phyloP scores from a whole-genome alignment of 2,329 filamentous ascomycete genomes.

The Ascochyta lentis region DNA sequence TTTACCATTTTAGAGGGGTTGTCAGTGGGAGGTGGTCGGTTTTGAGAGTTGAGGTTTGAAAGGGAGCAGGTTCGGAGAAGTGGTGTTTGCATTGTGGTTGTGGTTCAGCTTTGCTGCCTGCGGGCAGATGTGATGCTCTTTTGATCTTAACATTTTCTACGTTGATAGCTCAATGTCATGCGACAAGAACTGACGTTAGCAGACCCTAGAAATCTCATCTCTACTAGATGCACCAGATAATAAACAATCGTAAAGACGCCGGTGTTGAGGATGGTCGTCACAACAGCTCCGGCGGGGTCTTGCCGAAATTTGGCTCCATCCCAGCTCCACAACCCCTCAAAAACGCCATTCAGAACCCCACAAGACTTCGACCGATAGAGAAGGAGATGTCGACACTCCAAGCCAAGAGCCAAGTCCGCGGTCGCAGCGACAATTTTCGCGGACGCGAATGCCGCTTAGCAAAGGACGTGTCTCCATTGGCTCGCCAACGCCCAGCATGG shows the following conservation, averaged over 20 bases:
- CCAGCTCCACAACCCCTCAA: not conserved
- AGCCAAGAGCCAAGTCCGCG: slow-evolving; percentile 15
- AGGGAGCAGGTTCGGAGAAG: not conserved
- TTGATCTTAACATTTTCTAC: too few relatives aligned
- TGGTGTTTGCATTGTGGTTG: not conserved
- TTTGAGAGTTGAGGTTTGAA: not conserved
- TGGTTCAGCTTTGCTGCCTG: not conserved
- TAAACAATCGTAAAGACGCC: too few relatives aligned
- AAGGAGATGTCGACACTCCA: not conserved
- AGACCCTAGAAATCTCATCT: too few relatives aligned
- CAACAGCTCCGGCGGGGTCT: not conserved
- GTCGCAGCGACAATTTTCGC: slow-evolving; percentile 5
- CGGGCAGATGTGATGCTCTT: too few relatives aligned
- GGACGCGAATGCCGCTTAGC: slow-evolving; percentile 20
- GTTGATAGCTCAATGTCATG: too few relatives aligned
- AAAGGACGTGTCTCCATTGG: slow-evolving; percentile 25
- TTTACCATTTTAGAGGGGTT: not conserved
- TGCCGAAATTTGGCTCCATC: not conserved
- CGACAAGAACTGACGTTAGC: too few relatives aligned
- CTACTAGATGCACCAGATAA: too few relatives aligned
- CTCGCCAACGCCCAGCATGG: slow-evolving; percentile 28
- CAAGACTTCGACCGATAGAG: not conserved
- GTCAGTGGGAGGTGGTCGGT: too few relatives aligned
- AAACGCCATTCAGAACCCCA: not conserved
- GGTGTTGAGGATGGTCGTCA: too few relatives aligned